Evolutionary conservation across 73 alveolate species (phyloP).

Genomic region (Tetrahymena elliotti): DNA sequence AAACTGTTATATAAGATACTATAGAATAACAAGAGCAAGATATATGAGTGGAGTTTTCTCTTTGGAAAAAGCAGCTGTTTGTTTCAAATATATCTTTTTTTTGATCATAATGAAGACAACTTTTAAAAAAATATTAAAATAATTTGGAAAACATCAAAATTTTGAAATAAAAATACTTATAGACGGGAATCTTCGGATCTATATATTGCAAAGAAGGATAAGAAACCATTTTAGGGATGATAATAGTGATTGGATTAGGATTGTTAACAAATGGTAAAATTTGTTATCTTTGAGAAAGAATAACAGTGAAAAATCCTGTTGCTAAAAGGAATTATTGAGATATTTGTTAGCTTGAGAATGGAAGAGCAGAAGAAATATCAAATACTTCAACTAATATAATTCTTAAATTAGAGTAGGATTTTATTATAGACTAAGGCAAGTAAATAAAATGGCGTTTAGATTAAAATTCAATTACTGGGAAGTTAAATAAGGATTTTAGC

Average conservation of each 20-base stretch:
- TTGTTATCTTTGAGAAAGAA: background rate
- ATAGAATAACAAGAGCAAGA: background rate
- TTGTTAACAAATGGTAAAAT: background rate
- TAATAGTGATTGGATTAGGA: background rate
- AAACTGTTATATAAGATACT: background rate
- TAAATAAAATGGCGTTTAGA: background rate
- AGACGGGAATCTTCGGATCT: background rate
- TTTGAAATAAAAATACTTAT: background rate
- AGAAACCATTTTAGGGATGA: background rate
- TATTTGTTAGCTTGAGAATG: background rate
- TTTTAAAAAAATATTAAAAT: background rate
- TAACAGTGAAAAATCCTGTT: background rate
- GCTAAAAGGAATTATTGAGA: background rate
- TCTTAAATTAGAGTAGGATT: background rate
- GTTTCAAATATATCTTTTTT: background rate
- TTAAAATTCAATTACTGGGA: background rate
- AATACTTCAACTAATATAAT: background rate
- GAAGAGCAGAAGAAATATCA: background rate
- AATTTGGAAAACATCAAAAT: background rate
- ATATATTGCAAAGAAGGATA: background rate
- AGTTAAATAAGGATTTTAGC: background rate
- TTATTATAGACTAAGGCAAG: background rate
- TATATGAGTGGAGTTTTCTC: background rate
- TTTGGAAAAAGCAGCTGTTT: background rate
- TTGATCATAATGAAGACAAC: background rate